Conservation (phyloP, 139 green algal species). For the Medakamo hakoo region DNA sequence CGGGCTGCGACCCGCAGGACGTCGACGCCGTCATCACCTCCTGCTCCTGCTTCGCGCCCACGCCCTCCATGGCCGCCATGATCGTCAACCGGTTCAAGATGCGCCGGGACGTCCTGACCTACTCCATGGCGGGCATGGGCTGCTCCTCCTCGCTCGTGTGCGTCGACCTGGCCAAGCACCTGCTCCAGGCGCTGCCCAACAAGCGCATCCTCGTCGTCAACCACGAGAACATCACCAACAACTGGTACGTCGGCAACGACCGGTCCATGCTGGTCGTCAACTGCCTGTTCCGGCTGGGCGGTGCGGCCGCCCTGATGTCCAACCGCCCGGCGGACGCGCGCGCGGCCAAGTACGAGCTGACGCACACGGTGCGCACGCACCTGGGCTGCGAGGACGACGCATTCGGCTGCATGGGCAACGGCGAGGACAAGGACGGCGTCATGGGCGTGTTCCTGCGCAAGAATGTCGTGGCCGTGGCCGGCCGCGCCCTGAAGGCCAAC, state of each 20-base stretch:
- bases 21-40: slow-evolving; percentile 35
- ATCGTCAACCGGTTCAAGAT: slow-evolving; percentile 36
- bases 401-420: slow-evolving; percentile 23
- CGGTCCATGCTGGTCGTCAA: slow-evolving; percentile 35
- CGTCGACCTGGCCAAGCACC: slow-evolving; percentile 32
- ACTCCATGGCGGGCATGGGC: slow-evolving; percentile 43
- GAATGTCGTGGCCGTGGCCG: slow-evolving; percentile 43
- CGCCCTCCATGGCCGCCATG: slow-evolving; percentile 34
- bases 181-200: slow-evolving; percentile 8
- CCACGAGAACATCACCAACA: slow-evolving; percentile 16
- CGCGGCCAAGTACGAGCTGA: slow-evolving; percentile 27
- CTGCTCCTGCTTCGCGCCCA: slow-evolving; percentile 35
- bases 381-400: slow-evolving; percentile 19
- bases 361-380: slow-evolving; percentile 20
- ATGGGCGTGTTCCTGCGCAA: slow-evolving; percentile 37
- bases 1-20: slow-evolving; percentile 11
- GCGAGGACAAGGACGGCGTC: slow-evolving; percentile 18
- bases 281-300: slow-evolving; percentile 35
- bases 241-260: slow-evolving; percentile 12
- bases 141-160: slow-evolving; percentile 28
- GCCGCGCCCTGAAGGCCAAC: slow-evolving; percentile 44
- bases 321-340: slow-evolving; percentile 17
- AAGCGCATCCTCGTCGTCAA: slow-evolving; percentile 8
- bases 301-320: slow-evolving; percentile 25
- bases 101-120: slow-evolving; percentile 21